phyloP scores from a whole-genome alignment of 306 rosid genomes.

The Casuarina equisetifolia region DNA sequence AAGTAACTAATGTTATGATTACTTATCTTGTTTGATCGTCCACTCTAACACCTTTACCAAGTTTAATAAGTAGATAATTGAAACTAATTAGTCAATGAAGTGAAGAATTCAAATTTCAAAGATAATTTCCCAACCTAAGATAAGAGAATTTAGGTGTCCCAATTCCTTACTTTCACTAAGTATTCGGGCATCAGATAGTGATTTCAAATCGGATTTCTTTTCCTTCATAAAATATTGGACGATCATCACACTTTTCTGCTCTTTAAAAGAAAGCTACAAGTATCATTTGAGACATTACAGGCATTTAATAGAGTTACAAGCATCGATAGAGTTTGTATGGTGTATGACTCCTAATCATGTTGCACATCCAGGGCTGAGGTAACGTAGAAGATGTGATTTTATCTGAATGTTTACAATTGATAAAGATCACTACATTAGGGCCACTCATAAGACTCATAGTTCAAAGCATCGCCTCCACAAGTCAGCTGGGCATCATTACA shows the following conservation, averaged over 20 bases:
- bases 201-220: not conserved
- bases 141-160: not conserved
- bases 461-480: too few relatives aligned
- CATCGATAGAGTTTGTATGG: too few relatives aligned
- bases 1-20: too few relatives aligned
- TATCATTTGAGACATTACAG: not conserved
- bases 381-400: too few relatives aligned
- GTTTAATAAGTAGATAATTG: not conserved
- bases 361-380: not conserved
- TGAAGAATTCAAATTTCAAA: not conserved
- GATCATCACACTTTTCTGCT: not conserved
- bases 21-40: not conserved
- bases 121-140: not conserved
- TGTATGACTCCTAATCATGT: not conserved
- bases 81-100: not conserved
- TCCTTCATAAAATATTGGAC: not conserved
- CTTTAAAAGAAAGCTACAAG: not conserved
- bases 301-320: not conserved
- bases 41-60: not conserved
- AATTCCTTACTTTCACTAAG: not conserved
- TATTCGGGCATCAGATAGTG: conserved; percentile 1
- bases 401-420: too few relatives aligned
- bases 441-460: too few relatives aligned
- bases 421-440: too few relatives aligned
- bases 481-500: too few relatives aligned